Conservation (phyloP, 352 stramenopile species). For the Pythium grandisporangium region DNA sequence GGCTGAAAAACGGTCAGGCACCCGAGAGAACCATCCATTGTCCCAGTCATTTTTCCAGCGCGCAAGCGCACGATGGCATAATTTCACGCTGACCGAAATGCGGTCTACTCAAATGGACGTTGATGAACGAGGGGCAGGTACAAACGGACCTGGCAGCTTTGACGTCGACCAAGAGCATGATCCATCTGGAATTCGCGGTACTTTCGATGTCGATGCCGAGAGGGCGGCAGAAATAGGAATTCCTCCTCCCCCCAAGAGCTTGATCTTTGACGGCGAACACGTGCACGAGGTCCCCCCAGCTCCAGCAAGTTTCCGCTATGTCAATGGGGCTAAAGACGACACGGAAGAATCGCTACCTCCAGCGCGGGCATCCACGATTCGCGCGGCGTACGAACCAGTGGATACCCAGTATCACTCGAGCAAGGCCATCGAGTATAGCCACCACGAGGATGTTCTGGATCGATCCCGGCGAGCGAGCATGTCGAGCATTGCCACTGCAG, state of each 20-base stretch:
- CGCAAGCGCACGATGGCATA: slow-evolving; percentile 48
- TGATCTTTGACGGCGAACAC: slow-evolving; percentile 50
- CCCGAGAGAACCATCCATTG: slow-evolving; percentile 24
- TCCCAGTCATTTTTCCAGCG: slow-evolving; percentile 59
- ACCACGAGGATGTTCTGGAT: slow-evolving; percentile 33
- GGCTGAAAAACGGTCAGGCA: slow-evolving; percentile 41
- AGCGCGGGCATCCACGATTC: slow-evolving; percentile 40
- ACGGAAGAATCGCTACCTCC: slow-evolving; percentile 28
- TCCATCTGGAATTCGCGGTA: slow-evolving; percentile 4
- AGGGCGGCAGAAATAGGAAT: slow-evolving; percentile 16
- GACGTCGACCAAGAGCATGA: slow-evolving; percentile 8
- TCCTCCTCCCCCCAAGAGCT: slow-evolving; percentile 47
- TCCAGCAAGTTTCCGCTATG: slow-evolving; percentile 54
- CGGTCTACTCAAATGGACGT: too few relatives aligned
- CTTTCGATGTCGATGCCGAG: slow-evolving; percentile 44
- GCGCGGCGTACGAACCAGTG: slow-evolving; percentile 52
- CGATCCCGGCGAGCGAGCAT: slow-evolving; percentile 8
- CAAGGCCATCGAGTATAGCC: slow-evolving; percentile 64
- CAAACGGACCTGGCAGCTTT: slow-evolving; percentile 4
- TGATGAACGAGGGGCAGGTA: background rate
- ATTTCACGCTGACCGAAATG: slow-evolving; percentile 54
- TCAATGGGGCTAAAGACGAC: slow-evolving; percentile 14
- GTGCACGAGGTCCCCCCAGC: slow-evolving; percentile 41
- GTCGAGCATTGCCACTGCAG: slow-evolving; percentile 1
- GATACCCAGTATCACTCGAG: slow-evolving; percentile 66